Conservation (phyloP, 2,329 filamentous ascomycete species). For the Phialophora verrucosa region DNA sequence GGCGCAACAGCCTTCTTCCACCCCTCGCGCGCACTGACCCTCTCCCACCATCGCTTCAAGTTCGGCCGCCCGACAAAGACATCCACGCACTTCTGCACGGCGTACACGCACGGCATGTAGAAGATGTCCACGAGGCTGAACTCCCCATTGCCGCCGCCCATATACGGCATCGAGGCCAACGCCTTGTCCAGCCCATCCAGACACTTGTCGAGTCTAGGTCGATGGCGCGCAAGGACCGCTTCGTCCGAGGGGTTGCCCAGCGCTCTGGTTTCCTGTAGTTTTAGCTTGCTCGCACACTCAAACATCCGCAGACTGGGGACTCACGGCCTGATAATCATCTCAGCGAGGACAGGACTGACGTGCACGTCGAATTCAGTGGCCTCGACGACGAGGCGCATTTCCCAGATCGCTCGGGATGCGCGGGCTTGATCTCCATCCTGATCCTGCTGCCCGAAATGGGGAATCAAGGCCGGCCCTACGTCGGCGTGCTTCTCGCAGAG, state of each 20-base stretch:
- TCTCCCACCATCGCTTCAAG: slow-evolving; percentile 15
- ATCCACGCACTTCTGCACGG: not conserved
- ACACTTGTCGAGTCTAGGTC: slow-evolving; percentile 9
- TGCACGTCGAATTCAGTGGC: slow-evolving; percentile 12
- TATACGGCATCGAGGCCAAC: slow-evolving; percentile 6
- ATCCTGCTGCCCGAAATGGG: not conserved
- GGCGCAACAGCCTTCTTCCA: slow-evolving; percentile 18
- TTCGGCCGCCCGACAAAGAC: slow-evolving; percentile 7
- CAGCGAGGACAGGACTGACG: slow-evolving; percentile 3
- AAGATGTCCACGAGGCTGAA: slow-evolving; percentile 17
- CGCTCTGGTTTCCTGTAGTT: not conserved
- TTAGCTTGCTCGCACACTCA: not conserved
- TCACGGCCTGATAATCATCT: slow-evolving; percentile 17
- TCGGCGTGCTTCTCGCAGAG: slow-evolving; percentile 14
- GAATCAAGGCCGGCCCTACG: slow-evolving; percentile 4
- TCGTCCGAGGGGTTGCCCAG: slow-evolving; percentile 5
- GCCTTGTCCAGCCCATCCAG: slow-evolving; percentile 19
- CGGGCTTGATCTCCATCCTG: not conserved
- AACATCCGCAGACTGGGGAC: not conserved
- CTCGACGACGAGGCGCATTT: slow-evolving; percentile 14
- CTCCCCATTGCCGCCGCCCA: slow-evolving; percentile 7
- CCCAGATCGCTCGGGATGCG: slow-evolving; percentile 1
- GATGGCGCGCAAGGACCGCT: slow-evolving; percentile 8
- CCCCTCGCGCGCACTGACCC: slow-evolving; percentile 8
- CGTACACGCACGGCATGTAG: slow-evolving; percentile 21